phyloP scores from a whole-genome alignment of 2,329 filamentous ascomycete species.

The Sarocladiaceae sp. region DNA sequence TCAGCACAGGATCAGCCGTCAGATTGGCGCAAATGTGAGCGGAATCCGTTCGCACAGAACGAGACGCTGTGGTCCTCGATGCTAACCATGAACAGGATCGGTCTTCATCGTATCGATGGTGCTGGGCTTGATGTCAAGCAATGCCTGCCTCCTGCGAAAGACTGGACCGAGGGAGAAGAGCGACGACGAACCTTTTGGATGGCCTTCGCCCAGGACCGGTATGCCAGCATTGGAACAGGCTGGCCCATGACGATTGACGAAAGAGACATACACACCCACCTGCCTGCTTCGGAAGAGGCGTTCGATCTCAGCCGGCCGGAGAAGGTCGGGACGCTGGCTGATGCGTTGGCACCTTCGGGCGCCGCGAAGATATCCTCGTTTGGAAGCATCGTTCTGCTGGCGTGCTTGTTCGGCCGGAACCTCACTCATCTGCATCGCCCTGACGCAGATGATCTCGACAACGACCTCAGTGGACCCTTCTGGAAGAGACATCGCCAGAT shows the following conservation, averaged over 20 bases:
- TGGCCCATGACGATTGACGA: conserved; percentile 97
- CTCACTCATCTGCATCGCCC: conserved; percentile 86
- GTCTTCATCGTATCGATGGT: conserved; percentile 81
- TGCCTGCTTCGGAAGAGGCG: conserved; percentile 78
- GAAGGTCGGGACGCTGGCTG: conserved; percentile 61
- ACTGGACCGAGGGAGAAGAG: conserved; percentile 94
- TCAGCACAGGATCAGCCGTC: conserved; percentile 78
- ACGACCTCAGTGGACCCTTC: conserved; percentile 86
- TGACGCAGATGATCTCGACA: conserved; percentile 70
- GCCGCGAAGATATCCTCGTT: conserved; percentile 69
- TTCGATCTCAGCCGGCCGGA: conserved; percentile 76
- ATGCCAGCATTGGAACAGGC: conserved; percentile 91
- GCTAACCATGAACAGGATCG: conserved; percentile 65
- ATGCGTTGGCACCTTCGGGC: conserved; percentile 66
- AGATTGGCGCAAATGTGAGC: conserved; percentile 75
- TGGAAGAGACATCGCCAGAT: conserved; percentile 89
- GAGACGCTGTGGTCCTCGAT: conserved; percentile 27
- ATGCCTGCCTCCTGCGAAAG: conserved; percentile 74
- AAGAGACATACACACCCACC: conserved; percentile 77
- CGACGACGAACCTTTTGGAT: conserved; percentile 91
- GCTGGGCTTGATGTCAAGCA: conserved; percentile 84
- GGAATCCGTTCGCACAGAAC: background rate
- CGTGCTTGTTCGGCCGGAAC: conserved; percentile 87
- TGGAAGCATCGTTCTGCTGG: conserved; percentile 74
- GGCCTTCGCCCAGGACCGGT: conserved; percentile 83